Conservation (phyloP, 1,284 basidiomycete species). For the Malassezia caprae region DNA sequence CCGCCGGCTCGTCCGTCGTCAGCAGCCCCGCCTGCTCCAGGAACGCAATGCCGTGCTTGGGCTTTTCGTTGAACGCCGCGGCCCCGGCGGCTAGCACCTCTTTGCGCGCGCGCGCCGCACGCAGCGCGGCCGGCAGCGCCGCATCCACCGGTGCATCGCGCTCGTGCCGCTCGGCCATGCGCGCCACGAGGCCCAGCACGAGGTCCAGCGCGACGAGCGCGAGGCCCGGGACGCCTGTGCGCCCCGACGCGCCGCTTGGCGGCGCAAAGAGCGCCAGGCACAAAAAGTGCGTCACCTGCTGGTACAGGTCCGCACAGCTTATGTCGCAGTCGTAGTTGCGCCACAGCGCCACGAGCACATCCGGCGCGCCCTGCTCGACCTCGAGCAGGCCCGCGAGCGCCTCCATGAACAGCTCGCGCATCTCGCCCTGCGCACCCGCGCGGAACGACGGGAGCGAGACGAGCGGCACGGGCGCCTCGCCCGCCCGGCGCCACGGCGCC, state of each 20-base stretch:
- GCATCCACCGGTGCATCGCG: constrained; percentile 50
- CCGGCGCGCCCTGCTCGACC: constrained; percentile 48
- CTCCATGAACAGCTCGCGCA: constrained; percentile 80
- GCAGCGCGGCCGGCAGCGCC: constrained; percentile 35
- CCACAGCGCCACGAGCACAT: constrained; percentile 91
- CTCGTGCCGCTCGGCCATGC: constrained; percentile 72
- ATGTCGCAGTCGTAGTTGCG: constrained; percentile 94
- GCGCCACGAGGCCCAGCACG: constrained; percentile 72
- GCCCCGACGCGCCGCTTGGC: neutral
- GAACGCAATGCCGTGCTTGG: constrained; percentile 73
- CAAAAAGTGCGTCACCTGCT: constrained; percentile 78
- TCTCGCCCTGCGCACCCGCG: constrained; percentile 56
- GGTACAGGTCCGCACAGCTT: constrained; percentile 91
- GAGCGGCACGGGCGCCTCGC: neutral
- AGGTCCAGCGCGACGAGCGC: constrained; percentile 85
- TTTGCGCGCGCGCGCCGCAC: constrained; percentile 71
- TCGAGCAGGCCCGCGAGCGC: constrained; percentile 64
- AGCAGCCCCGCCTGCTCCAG: constrained; percentile 56
- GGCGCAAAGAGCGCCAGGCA: constrained; percentile 49
- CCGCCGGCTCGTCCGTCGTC: constrained; percentile 54
- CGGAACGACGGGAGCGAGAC: constrained; percentile 8
- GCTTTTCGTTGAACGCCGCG: constrained; percentile 84
- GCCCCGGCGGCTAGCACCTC: constrained; percentile 75
- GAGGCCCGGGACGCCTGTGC: constrained; percentile 50
- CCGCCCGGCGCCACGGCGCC: constrained; percentile 45